A percentile compares a stretch with the other conserved stretches of the same genome.
Evolutionary conservation across 140 eudicot species (phyloP).

Genomic region (Cichorium intybus): DNA sequence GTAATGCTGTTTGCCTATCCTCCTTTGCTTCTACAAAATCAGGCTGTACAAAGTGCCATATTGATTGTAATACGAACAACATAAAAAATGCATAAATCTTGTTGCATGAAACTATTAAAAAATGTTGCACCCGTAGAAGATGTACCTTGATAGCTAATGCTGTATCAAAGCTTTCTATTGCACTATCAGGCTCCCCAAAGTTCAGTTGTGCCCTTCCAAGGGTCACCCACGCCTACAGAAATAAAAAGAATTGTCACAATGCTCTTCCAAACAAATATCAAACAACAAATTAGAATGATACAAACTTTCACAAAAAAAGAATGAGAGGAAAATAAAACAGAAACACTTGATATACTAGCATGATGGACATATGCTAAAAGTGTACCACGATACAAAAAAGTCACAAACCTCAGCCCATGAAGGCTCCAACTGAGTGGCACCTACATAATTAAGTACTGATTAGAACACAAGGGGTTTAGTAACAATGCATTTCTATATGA

Average conservation of each 20-base stretch:
- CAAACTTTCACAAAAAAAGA: too few species aligned
- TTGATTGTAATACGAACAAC: not conserved
- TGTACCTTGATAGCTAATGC: conserved; percentile 75
- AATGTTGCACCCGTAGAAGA: not conserved
- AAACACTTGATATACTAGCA: too few species aligned
- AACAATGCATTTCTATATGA: not conserved
- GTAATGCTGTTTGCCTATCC: conserved; percentile 59
- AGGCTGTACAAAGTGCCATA: conserved; percentile 47
- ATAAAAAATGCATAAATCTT: not conserved
- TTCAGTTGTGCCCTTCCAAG: conserved; percentile 93
- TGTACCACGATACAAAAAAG: too few species aligned
- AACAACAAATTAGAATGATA: too few species aligned
- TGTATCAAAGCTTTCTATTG: conserved; percentile 75
- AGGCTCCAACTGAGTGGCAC: conserved; percentile 86
- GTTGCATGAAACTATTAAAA: not conserved
- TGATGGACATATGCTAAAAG: too few species aligned
- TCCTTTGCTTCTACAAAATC: conserved; percentile 59
- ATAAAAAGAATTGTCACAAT: not conserved
- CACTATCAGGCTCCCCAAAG: conserved; percentile 90
- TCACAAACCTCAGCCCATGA: conserved; percentile 84
- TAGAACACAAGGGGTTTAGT: conserved; percentile 8
- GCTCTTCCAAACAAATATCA: too few species aligned
- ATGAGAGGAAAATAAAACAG: too few species aligned
- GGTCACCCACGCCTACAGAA: conserved; percentile 73
- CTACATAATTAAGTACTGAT: conserved; percentile 38